These are phyloP conservation scores for Choiromyces venosus DNA, from an alignment of 495 filamentous ascomycete species.

Conservation along the genomic window DNA sequence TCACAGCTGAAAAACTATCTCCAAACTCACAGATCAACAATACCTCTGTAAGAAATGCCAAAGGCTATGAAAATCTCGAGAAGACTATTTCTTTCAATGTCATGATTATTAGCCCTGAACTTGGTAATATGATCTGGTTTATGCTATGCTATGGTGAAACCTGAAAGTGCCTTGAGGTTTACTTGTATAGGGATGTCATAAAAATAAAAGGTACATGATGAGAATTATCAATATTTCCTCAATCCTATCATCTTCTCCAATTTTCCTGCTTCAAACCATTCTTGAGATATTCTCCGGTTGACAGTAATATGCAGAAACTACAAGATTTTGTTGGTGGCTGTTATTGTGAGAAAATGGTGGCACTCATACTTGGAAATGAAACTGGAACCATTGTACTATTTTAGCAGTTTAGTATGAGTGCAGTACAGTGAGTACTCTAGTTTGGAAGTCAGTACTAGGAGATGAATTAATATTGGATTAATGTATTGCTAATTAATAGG, in stretches of 20 bases:
- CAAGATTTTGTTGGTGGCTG: too few species aligned
- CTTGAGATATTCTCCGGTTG: too few species aligned
- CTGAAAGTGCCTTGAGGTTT: too few species aligned
- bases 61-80: background rate
- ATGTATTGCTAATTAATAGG: background rate
- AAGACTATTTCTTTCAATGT: background rate
- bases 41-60: background rate
- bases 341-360: too few species aligned
- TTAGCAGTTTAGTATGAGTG: background rate
- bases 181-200: too few species aligned
- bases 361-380: background rate
- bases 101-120: background rate
- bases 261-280: too few species aligned
- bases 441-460: background rate
- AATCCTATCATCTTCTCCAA: too few species aligned
- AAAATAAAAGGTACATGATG: too few species aligned
- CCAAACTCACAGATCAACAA: background rate
- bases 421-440: background rate
- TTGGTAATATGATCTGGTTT: background rate
- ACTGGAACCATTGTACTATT: background rate
- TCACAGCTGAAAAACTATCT: too few species aligned
- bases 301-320: too few species aligned
- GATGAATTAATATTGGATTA: background rate
- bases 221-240: too few species aligned
- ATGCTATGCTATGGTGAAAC: too few species aligned